Evolutionary conservation across 164 flowering plant genomes (phyloP), one percentile per base, ranked within the genome.

Genomic region (Protea cynaroides): DNA sequence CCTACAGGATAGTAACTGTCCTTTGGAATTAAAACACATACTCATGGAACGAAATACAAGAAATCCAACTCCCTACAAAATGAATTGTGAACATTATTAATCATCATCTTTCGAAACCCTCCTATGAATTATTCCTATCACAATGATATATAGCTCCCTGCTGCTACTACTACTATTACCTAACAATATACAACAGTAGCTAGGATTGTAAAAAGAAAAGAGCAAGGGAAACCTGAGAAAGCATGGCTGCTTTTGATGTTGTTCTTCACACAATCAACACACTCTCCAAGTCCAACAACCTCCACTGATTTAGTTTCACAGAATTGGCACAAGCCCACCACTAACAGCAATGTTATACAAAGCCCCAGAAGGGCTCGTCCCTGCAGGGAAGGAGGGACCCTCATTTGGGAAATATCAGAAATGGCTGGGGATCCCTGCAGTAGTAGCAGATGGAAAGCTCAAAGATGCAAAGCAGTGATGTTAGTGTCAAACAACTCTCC

Each of bases 271-370:
- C 98, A 92, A 38, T 84, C 91, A 19, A 84, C 73, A 72, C 98
- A 92, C 62, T 85, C 89, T 55, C 84, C 87, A 8, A 66, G 14
- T 0, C 98, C 98, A 53, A 88, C 82, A 2, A 87, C 96, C 69
- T 88, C 81, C 4, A 81, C 84, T 15, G 72, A 67, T 63, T 74
- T 71, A 12, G 71, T 75, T 22, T 65, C 77, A 8, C 69, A 80
- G 74, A n/a, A n/a, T n/a, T 67, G 40, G 69, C 83, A 76, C 63
- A 72, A 67, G 23, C 75, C 78, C 14, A 56, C 65, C 9, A 62
- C 54, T n/a, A 79, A 65, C 1, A 86, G 65, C 9, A 83, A 66
- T 22, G 61, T 59, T 49, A 78, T 25, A 63, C 70, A 77, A 58
- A 81, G 65, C 67, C 79, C 79, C 69, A 81, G 21, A 34, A 71